phyloP scores from a whole-genome alignment of 129 eudicot species.

The Centaurea solstitialis region DNA sequence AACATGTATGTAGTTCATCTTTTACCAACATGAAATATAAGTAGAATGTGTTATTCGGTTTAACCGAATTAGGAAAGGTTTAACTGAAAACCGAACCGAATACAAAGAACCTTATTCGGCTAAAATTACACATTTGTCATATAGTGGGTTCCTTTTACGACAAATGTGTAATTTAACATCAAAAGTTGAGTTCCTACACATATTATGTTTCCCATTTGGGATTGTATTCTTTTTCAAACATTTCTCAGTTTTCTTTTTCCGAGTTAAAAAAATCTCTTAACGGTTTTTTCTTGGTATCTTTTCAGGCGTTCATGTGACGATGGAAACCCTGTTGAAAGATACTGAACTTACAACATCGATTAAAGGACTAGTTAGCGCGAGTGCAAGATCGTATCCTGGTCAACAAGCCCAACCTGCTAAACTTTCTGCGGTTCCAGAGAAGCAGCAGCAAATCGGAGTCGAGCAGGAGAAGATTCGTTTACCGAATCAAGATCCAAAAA shows the following conservation, averaged over 20 bases:
- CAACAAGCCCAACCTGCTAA: conserved; percentile 23
- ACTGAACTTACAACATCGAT: conserved; percentile 56
- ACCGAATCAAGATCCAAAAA: conserved; percentile 39
- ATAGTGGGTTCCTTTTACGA: too few species aligned
- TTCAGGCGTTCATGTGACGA: conserved; percentile 85
- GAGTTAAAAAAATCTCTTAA: neutral
- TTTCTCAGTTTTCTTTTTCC: neutral
- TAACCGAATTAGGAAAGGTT: too few species aligned
- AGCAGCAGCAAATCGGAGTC: conserved; percentile 34
- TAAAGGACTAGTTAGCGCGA: conserved; percentile 68
- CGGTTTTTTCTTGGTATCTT: neutral
- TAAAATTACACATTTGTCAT: too few species aligned
- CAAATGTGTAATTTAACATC: neutral
- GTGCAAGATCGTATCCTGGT: conserved; percentile 85
- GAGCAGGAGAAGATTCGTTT: conserved; percentile 39
- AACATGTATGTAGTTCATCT: too few species aligned
- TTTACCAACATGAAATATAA: too few species aligned
- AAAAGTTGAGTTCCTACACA: neutral
- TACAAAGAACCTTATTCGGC: too few species aligned
- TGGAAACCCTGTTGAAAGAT: conserved; percentile 83
- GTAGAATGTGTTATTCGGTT: too few species aligned
- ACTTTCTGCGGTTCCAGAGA: conserved; percentile 24
- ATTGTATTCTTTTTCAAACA: too few species aligned
- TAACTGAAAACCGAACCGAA: too few species aligned
- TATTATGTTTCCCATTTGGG: too few species aligned